A percentile compares a stretch with the other conserved stretches of the same genome.
Conservation (phyloP, 2,329 filamentous ascomycete genomes). For the Neurospora sp. region DNA sequence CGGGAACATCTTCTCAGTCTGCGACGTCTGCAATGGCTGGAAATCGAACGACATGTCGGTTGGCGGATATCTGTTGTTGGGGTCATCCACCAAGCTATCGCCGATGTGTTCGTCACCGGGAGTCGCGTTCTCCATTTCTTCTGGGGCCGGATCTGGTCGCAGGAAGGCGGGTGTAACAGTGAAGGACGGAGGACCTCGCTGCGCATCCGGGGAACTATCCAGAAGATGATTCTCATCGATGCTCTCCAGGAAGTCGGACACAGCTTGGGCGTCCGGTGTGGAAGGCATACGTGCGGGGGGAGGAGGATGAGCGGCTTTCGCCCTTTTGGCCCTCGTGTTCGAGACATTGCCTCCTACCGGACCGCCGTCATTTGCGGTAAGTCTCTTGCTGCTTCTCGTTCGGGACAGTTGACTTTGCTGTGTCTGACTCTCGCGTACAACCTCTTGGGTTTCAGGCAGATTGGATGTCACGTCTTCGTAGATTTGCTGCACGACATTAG, state of each 20-base stretch:
- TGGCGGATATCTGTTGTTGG: background rate
- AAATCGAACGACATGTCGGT: background rate
- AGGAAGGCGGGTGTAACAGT: background rate
- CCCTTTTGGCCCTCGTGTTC: background rate
- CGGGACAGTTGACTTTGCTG: background rate
- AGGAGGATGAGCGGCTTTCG: background rate
- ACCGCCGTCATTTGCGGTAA: background rate
- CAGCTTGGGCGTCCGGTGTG: background rate
- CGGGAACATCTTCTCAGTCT: background rate
- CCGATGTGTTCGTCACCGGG: background rate
- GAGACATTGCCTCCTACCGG: background rate
- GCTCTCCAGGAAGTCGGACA: background rate
- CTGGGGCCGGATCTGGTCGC: background rate
- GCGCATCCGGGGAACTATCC: background rate
- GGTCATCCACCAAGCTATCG: background rate
- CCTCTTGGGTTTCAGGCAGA: constrained; percentile 1
- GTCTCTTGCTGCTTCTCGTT: background rate
- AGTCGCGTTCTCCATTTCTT: background rate
- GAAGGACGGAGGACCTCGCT: background rate
- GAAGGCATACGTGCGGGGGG: background rate
- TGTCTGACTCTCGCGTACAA: background rate
- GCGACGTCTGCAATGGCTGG: background rate
- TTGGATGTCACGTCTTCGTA: constrained; percentile 2
- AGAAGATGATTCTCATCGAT: background rate
- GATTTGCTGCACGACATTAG: constrained; percentile 9